Base-by-base conservation (phyloP, 352 stramenopile species). In the Globisporangium mamillatum region DNA sequence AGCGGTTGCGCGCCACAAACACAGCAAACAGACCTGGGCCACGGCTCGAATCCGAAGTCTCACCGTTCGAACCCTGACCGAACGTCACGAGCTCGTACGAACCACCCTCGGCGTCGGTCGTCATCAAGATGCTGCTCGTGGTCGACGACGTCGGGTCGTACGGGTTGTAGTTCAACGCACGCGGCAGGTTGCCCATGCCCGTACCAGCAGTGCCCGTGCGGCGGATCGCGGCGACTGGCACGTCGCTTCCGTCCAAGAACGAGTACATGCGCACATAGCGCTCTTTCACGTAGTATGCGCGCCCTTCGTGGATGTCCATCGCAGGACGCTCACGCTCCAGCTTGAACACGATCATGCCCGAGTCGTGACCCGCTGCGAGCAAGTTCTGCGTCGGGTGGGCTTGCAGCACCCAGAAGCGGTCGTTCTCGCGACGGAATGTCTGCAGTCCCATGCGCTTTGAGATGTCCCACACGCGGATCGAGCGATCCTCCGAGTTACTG, bases 281-380 rank as follows among this genome's bases (percentile, higher is more conserved):
- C 70, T 99, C 98, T 76, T 98, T 98, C 48, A 99, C 91, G 76
- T 99, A 99, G 74, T 98, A 99, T 24, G 91, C 81, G 18, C 89
- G 82, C 41, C 91, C 89, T 27, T 92, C 83, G 60, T 92, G 74
- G 20, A 93, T 85, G 54, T 95, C 87, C 78, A 98, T 98, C 16
- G 98, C 97, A 0, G 98, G 97, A 60, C 98, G 91, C 71, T 99
- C 98, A 56, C 98, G 90, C 72, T 97, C 91, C 50, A 99, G 84
- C 79, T 99, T 99, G 82, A 99, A 99, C 16, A 99, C 98, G 79
- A 99, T 99, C 95, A 99, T 99, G 75, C 98, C 98, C n/a, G 92
- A 98, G 81, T 99, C 98, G 75, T 99, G 98, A 59, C 98, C 98
- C 4, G 98, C 98, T 22, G 98, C 98, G 32, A 99, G 84, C 36